Evolutionary conservation across 2,329 filamentous ascomycete genomes (phyloP).

Genomic region (Fusarium floridanum): DNA sequence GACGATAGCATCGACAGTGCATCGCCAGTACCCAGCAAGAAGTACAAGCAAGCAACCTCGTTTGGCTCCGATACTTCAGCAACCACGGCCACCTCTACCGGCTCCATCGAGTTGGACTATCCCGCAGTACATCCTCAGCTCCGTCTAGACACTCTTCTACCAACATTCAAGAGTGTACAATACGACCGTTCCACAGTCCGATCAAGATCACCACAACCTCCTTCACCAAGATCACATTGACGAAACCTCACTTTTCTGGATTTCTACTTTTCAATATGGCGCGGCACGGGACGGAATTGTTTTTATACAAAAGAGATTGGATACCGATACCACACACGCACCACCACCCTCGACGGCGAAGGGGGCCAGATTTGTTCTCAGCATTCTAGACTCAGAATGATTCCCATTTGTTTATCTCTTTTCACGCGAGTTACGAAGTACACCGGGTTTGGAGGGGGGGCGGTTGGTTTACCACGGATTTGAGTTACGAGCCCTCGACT

Average conservation of each 20-base stretch:
- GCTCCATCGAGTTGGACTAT: slow-evolving; percentile 34
- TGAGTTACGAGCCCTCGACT: slow-evolving; percentile 4
- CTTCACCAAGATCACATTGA: slow-evolving; percentile 44
- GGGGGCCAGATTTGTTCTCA: slow-evolving; percentile 29
- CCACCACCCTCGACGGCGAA: slow-evolving; percentile 18
- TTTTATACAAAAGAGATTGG: slow-evolving; percentile 24
- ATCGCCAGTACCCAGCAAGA: slow-evolving; percentile 43
- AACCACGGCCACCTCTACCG: slow-evolving; percentile 31
- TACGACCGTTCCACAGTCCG: slow-evolving; percentile 39
- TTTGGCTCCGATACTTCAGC: slow-evolving; percentile 41
- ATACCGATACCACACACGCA: slow-evolving; percentile 23
- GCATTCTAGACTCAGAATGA: slow-evolving; percentile 33
- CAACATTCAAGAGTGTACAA: slow-evolving; percentile 41
- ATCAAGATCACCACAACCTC: slow-evolving; percentile 43
- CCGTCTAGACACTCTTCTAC: slow-evolving; percentile 34
- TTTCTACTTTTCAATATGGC: neutral
- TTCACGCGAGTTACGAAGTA: slow-evolving; percentile 27
- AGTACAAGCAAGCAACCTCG: slow-evolving; percentile 44
- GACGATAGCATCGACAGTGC: slow-evolving; percentile 35
- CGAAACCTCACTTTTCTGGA: neutral
- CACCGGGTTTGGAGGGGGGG: neutral
- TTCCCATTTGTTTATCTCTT: slow-evolving; percentile 8
- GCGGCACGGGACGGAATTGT: slow-evolving; percentile 9
- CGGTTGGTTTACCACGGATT: neutral
- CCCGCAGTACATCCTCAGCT: slow-evolving; percentile 26